A percentile compares a stretch with the other conserved stretches of the same genome.
Conservation (phyloP, 2,329 filamentous ascomycete species). For the Phialocephala subalpina region DNA sequence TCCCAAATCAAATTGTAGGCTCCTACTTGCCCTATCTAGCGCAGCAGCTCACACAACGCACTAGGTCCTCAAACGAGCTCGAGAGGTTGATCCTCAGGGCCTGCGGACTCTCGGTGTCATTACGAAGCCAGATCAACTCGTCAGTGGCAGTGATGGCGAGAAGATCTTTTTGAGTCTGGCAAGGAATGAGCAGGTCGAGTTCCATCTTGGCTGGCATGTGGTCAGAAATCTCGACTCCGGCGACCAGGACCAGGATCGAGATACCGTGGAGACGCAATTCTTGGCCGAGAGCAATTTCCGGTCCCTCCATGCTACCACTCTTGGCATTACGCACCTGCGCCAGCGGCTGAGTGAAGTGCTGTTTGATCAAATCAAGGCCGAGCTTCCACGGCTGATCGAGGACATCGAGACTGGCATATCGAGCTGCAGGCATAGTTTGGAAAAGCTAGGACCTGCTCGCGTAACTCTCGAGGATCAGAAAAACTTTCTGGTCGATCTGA, state of each 20-base stretch:
- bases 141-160: constrained; percentile 45
- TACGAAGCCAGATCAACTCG: constrained; percentile 52
- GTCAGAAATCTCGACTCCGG: constrained; percentile 53
- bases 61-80: constrained; percentile 46
- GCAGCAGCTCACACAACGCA: too few species aligned
- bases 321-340: constrained; percentile 52
- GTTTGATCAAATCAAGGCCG: constrained; percentile 24
- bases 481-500: constrained; percentile 18
- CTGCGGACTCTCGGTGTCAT: constrained; percentile 50
- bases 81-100: constrained; percentile 42
- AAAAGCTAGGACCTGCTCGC: constrained; percentile 14
- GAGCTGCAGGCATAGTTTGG: constrained; percentile 2
- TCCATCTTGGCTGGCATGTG: constrained; percentile 56
- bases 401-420: constrained; percentile 32
- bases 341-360: constrained; percentile 49
- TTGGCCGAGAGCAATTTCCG: constrained; percentile 29
- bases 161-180: constrained; percentile 45
- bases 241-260: constrained; percentile 46
- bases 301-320: constrained; percentile 12
- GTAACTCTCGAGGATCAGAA: constrained; percentile 16
- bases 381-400: constrained; percentile 21
- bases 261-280: constrained; percentile 18
- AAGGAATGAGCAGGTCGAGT: constrained; percentile 47
- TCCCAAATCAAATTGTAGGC: constrained; percentile 49
- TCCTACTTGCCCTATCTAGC: too few species aligned